Base-by-base conservation (phyloP, 106 monocot genomes). In the Vanilla planifolia region DNA sequence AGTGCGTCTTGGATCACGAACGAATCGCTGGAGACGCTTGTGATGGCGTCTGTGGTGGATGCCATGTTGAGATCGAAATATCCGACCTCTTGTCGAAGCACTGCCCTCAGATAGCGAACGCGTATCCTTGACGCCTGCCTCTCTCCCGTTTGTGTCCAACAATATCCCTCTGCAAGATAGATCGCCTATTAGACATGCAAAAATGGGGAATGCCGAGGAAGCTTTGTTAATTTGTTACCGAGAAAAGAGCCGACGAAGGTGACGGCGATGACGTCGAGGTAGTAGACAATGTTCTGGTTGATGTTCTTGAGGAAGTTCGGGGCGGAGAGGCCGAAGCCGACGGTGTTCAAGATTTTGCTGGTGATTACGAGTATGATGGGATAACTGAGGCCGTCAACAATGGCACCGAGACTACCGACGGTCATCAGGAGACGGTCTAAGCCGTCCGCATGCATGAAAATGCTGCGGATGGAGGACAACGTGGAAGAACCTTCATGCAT, bases 111-210 rank as follows among this genome's bases (percentile, higher is more conserved):
- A 47, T 84, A 84, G 17, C 72, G 67, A 5, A 69, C 65, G 13
- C 84, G 51, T 79, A 84, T 69, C 66, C 72, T 59, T 16, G 84
- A 65, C 4, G 84, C 75, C 56, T 84, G 84, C 27, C 75, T 43
- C 48, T 84, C 84, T 6, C 64, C 84, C 2, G 84, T 84, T 33
- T 72, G 67, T 61, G 84, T 79, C 75, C 84, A 84, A 50, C 84
- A 84, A 20, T 69, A 76, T 1, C 79, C 84, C 69, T 84, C 84
- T 84, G 64, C 45, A 51, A 30, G 4, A 34, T 11, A 29, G 50
- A 3, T 6, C 33, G 7, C 5, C 33, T 30, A 63, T 15, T 19
- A 7, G 3, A n/a, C n/a, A n/a, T n/a, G n/a, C n/a, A n/a, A n/a
- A 41, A 41, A 13, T 41, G 40, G 13, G 13, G 40, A 41, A 41